A percentile compares a stretch with the other conserved stretches of the same genome.
phyloP scores from a whole-genome alignment of 441 rosid genomes.

The Macaranga tanarius region DNA sequence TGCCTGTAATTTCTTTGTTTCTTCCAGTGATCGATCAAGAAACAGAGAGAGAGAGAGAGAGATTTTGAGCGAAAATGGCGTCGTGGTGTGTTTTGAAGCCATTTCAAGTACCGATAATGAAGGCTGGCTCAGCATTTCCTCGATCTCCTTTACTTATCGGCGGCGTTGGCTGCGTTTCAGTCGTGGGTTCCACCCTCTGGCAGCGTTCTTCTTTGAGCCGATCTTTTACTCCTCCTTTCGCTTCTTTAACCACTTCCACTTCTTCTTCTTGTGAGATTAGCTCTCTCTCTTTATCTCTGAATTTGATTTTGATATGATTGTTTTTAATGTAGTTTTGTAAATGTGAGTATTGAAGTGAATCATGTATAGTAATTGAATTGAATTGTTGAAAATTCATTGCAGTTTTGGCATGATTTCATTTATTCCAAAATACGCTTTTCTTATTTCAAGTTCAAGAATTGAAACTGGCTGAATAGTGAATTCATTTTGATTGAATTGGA shows the following conservation, averaged over 20 bases:
- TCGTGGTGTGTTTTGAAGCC: conserved; percentile 47
- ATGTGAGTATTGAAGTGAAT: background rate
- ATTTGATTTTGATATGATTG: background rate
- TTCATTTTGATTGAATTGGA: too few relatives aligned
- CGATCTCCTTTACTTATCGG: conserved; percentile 30
- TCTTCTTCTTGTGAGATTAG: conserved; percentile 36
- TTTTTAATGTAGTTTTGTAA: background rate
- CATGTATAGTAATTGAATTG: too few relatives aligned
- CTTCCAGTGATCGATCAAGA: background rate
- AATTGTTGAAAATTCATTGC: too few relatives aligned
- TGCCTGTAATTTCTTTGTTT: too few relatives aligned
- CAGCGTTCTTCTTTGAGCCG: conserved; percentile 31
- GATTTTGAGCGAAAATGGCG: conserved; percentile 34
- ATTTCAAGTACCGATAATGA: conserved; percentile 39
- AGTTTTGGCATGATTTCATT: too few relatives aligned
- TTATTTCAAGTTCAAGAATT: too few relatives aligned
- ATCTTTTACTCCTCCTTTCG: conserved; percentile 40
- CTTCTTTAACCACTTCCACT: conserved; percentile 48
- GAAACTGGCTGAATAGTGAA: too few relatives aligned
- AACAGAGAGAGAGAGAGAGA: background rate
- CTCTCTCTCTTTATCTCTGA: background rate
- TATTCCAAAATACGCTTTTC: too few relatives aligned
- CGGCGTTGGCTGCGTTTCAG: conserved; percentile 49
- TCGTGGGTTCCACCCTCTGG: conserved; percentile 34
- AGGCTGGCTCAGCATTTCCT: conserved; percentile 39